Percentiles rank a stretch among this genome's conserved stretches.
Evolutionary conservation across 176 grass and related monocot species (phyloP).

Genomic region (Neostapfia colusana): DNA sequence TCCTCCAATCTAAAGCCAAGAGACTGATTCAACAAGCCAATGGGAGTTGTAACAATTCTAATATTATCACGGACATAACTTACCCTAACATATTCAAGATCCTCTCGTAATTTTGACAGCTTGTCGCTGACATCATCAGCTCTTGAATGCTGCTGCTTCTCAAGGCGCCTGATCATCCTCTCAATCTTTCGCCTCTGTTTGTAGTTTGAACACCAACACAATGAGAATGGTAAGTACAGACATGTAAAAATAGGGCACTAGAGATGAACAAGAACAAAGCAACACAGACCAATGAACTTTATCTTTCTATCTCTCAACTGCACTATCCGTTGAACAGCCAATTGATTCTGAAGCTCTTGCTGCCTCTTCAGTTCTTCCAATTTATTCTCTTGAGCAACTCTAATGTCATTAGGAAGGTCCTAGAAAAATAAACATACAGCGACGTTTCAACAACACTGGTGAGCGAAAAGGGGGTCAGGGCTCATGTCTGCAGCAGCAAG

Average conservation of each 20-base stretch:
- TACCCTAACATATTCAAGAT: conserved; percentile 95
- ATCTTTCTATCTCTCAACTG: conserved; percentile 92
- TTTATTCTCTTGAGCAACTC: conserved; percentile 85
- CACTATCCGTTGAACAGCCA: conserved; percentile 65
- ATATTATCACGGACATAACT: conserved; percentile 27
- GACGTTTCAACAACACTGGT: conserved; percentile 12
- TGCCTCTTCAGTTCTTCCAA: conserved; percentile 89
- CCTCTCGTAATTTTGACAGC: conserved; percentile 73
- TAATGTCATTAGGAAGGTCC: conserved; percentile 87
- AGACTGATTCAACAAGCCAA: conserved; percentile 20
- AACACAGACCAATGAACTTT: conserved; percentile 77
- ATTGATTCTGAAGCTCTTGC: conserved; percentile 75
- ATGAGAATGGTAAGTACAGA: conserved; percentile 31
- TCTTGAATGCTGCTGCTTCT: conserved; percentile 82
- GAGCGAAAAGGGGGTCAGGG: neutral
- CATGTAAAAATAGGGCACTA: neutral
- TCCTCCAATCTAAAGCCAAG: conserved; percentile 5
- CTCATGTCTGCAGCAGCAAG: conserved; percentile 5
- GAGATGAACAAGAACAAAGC: neutral
- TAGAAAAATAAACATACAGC: conserved; percentile 40
- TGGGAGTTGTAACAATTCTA: conserved; percentile 3
- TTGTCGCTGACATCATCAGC: conserved; percentile 65
- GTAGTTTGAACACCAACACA: conserved; percentile 41
- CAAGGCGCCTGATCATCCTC: conserved; percentile 91
- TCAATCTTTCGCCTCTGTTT: conserved; percentile 96